Percentiles rank a stretch among this genome's conserved stretches.
phyloP scores from a whole-genome alignment of 805 yeast genomes.

The Metschnikowia baotianmanensis region DNA sequence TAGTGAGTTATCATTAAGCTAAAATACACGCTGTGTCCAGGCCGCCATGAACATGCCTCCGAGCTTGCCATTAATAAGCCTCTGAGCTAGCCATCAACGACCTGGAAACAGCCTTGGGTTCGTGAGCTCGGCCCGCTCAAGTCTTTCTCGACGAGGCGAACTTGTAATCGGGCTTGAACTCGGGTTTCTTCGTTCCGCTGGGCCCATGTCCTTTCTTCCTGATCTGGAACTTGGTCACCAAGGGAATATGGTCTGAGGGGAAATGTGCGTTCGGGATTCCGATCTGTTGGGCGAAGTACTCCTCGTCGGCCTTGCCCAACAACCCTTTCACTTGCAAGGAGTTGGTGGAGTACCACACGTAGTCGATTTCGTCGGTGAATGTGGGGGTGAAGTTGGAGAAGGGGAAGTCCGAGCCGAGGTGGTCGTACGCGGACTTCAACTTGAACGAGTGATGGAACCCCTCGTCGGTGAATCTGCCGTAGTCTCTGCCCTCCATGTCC shows the following conservation, averaged over 20 bases:
- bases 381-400: conserved; percentile 94
- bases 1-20: conserved; percentile 10
- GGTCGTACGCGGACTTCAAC: conserved; percentile 80
- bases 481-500: conserved; percentile 83
- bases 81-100: too few relatives aligned
- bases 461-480: conserved; percentile 86
- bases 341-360: conserved; percentile 88
- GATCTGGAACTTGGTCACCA: conserved; percentile 74
- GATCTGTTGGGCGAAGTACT: conserved; percentile 70
- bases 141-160: conserved; percentile 42
- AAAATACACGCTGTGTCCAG: conserved; percentile 16
- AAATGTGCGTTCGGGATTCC: conserved; percentile 93
- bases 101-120: conserved; percentile 1
- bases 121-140: conserved; percentile 12
- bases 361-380: conserved; percentile 91
- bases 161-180: conserved; percentile 46
- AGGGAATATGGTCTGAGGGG: conserved; percentile 94
- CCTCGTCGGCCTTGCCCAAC: conserved; percentile 78
- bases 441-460: conserved; percentile 82
- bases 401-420: conserved; percentile 77
- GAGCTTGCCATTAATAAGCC: too few relatives aligned
- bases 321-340: conserved; percentile 81
- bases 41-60: neutral
- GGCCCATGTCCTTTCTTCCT: conserved; percentile 40
- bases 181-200: conserved; percentile 31